Percentiles rank a stretch among this genome's conserved stretches.
Evolutionary conservation across 805 yeast species (phyloP).

Genomic region (Candida qinlingensis): DNA sequence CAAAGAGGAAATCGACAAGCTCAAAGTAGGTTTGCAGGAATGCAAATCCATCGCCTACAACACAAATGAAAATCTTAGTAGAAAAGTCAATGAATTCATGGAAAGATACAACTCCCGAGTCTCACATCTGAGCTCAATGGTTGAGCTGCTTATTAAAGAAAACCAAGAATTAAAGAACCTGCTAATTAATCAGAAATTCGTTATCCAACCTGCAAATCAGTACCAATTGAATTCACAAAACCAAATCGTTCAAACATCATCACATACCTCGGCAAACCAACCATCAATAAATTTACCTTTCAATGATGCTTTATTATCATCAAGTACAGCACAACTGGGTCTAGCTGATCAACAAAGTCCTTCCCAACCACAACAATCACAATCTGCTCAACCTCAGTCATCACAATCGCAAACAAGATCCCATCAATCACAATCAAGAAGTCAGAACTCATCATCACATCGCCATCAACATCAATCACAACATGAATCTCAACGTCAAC

Average conservation of each 20-base stretch:
- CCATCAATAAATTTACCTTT: slow-evolving; percentile 10
- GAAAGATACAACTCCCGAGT: slow-evolving; percentile 20
- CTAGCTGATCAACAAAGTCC: slow-evolving; percentile 7
- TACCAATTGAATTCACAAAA: slow-evolving; percentile 19
- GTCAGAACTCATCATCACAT: slow-evolving; percentile 10
- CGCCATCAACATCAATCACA: slow-evolving; percentile 15
- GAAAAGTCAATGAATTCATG: slow-evolving; percentile 20
- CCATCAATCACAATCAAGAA: slow-evolving; percentile 19
- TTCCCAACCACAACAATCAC: slow-evolving; percentile 16
- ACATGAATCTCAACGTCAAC: slow-evolving; percentile 11
- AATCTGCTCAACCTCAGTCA: background rate
- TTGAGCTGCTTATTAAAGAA: slow-evolving; percentile 23
- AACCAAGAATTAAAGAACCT: slow-evolving; percentile 22
- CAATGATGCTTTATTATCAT: slow-evolving; percentile 6
- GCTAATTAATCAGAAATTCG: slow-evolving; percentile 20
- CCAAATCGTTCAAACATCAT: slow-evolving; percentile 12
- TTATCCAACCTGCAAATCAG: slow-evolving; percentile 28
- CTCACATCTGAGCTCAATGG: slow-evolving; percentile 18
- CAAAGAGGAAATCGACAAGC: slow-evolving; percentile 22
- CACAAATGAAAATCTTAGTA: slow-evolving; percentile 18
- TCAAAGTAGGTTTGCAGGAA: slow-evolving; percentile 19
- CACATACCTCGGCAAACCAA: slow-evolving; percentile 19
- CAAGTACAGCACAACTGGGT: slow-evolving; percentile 1
- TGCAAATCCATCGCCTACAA: slow-evolving; percentile 15
- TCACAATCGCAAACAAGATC: background rate